These are phyloP conservation scores for Panaeolus cyanescens DNA, from an alignment of 768 basidiomycete genomes.

Conservation along the genomic window DNA sequence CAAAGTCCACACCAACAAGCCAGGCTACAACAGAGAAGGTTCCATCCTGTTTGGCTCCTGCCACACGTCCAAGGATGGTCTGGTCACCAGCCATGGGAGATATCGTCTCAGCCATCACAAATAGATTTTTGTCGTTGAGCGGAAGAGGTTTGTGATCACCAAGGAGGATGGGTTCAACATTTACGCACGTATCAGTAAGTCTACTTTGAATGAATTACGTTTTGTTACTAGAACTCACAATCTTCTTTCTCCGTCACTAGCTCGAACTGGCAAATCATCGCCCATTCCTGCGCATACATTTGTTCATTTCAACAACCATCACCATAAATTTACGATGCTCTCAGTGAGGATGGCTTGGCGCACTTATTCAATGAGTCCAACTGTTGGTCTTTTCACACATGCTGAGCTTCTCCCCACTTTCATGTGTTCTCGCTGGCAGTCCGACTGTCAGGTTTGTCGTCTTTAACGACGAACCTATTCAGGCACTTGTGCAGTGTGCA, in stretches of 20 bases:
- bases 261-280: slow-evolving; percentile 85
- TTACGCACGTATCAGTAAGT: slow-evolving; percentile 81
- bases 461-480: slow-evolving; percentile 74
- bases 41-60: slow-evolving; percentile 60
- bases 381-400: slow-evolving; percentile 90
- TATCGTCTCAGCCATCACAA: slow-evolving; percentile 91
- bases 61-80: slow-evolving; percentile 48
- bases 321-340: slow-evolving; percentile 97
- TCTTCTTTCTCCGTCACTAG: slow-evolving; percentile 33
- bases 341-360: slow-evolving; percentile 83
- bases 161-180: slow-evolving; percentile 85
- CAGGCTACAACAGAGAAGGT: slow-evolving; percentile 56
- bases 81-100: slow-evolving; percentile 69
- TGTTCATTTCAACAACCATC: slow-evolving; percentile 76
- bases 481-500: slow-evolving; percentile 53
- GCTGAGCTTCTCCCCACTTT: slow-evolving; percentile 85
- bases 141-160: slow-evolving; percentile 68
- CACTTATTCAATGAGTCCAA: slow-evolving; percentile 88
- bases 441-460: slow-evolving; percentile 79
- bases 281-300: slow-evolving; percentile 80
- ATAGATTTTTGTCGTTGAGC: slow-evolving; percentile 73
- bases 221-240: slow-evolving; percentile 9
- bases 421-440: slow-evolving; percentile 69
- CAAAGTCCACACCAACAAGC: slow-evolving; percentile 39
- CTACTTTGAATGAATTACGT: slow-evolving; percentile 7